Conservation (phyloP, 2,329 filamentous ascomycete species). For the Decorospora gaudefroyi region DNA sequence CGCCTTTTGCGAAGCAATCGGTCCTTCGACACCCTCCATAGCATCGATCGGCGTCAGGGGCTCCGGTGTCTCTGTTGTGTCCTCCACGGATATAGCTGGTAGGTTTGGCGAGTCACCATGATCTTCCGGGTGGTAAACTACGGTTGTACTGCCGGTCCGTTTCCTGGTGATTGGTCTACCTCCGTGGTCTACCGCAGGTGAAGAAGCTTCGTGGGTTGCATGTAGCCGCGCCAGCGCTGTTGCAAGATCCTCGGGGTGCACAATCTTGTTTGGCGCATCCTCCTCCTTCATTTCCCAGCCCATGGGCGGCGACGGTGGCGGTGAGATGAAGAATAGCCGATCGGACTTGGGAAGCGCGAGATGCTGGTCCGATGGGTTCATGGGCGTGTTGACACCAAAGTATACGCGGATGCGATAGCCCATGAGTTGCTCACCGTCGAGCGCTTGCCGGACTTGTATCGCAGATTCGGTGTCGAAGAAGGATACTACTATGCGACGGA, state of each 20-base stretch:
- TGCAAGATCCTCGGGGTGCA: conserved; percentile 65
- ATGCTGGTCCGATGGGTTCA: conserved; percentile 48
- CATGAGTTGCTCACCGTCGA: conserved; percentile 75
- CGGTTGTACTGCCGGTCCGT: conserved; percentile 60
- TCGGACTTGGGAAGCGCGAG: conserved; percentile 58
- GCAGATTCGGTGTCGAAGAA: conserved; percentile 73
- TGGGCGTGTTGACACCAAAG: conserved; percentile 47
- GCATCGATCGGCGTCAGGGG: conserved; percentile 55
- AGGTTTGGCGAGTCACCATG: conserved; percentile 64
- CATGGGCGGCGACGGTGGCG: conserved; percentile 65
- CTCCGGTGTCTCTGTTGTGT: conserved; percentile 58
- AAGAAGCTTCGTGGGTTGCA: conserved; percentile 40
- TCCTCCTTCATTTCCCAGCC: conserved; percentile 68
- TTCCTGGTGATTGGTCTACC: conserved; percentile 29
- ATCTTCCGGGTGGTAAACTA: conserved; percentile 66
- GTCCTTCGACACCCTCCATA: conserved; percentile 44
- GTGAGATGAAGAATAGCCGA: conserved; percentile 69
- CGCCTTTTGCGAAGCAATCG: conserved; percentile 42
- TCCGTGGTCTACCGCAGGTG: conserved; percentile 32
- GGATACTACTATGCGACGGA: conserved; percentile 78
- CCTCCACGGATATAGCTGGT: conserved; percentile 67
- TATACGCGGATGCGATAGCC: conserved; percentile 58
- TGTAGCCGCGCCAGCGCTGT: conserved; percentile 60
- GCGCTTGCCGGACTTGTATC: conserved; percentile 69
- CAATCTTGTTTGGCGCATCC: conserved; percentile 67